phyloP scores from a whole-genome alignment of 768 basidiomycete genomes.

The Suillus paluster region DNA sequence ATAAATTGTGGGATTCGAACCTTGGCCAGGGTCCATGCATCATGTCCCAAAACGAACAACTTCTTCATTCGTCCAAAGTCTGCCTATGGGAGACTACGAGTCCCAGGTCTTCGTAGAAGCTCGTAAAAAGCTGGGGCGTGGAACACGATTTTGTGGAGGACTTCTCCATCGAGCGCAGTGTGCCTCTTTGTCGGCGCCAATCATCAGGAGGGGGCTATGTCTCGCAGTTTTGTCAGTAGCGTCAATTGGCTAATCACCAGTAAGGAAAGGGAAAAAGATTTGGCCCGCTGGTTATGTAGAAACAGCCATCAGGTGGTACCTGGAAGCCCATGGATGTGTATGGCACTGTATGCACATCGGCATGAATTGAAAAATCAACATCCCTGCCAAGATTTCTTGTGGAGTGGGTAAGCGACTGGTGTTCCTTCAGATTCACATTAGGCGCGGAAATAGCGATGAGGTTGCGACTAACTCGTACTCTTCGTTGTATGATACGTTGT shows the following conservation, averaged over 20 bases:
- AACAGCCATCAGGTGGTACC: background rate
- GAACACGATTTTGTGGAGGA: background rate
- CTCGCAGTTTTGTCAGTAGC: background rate
- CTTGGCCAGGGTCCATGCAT: background rate
- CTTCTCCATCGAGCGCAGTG: background rate
- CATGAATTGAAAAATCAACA: background rate
- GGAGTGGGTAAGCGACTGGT: background rate
- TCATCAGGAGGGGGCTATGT: background rate
- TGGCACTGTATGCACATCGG: background rate
- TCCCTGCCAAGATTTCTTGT: background rate
- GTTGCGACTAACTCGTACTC: background rate
- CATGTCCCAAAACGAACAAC: no score
- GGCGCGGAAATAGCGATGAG: background rate
- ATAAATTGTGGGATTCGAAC: background rate
- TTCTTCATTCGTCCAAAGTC: no score
- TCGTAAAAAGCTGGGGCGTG: background rate
- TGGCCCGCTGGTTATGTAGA: background rate
- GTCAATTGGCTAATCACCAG: background rate
- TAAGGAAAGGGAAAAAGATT: background rate
- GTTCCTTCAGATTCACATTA: background rate
- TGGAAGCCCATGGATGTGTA: background rate
- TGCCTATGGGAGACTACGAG: no score
- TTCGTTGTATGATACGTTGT: background rate
- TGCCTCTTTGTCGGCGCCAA: background rate
- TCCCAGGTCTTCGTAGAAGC: background rate